A percentile compares a stretch with the other conserved stretches of the same genome.
phyloP scores from a whole-genome alignment of 805 yeast genomes.

The Kodamaea lidongshanica region DNA sequence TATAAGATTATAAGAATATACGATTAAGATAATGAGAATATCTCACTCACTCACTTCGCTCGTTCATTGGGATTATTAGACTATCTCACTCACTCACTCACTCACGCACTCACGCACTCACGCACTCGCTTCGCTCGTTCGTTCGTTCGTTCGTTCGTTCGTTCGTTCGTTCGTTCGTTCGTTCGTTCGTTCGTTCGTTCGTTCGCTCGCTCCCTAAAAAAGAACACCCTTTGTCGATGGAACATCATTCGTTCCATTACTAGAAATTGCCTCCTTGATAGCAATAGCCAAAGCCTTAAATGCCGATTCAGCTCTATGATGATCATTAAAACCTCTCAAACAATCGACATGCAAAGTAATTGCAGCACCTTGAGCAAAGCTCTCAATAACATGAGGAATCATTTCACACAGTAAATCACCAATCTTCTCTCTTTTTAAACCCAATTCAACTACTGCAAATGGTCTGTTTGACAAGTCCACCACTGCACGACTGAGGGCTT shows the following conservation, averaged over 20 bases:
- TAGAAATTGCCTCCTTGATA: constrained; percentile 73
- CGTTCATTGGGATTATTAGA: too few species aligned
- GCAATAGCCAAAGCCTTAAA: constrained; percentile 96
- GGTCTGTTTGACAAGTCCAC: constrained; percentile 93
- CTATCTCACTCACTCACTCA: too few species aligned
- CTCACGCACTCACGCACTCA: too few species aligned
- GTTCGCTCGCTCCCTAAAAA: too few species aligned
- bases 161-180: too few species aligned
- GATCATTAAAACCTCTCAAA: constrained; percentile 89
- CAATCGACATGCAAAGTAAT: constrained; percentile 93
- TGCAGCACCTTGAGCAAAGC: constrained; percentile 89
- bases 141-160: too few species aligned
- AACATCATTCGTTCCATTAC: constrained; percentile 82
- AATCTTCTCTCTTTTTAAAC: constrained; percentile 84
- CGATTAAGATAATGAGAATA: too few species aligned
- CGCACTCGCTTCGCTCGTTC: too few species aligned
- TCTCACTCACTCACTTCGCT: too few species aligned
- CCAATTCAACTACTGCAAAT: constrained; percentile 81
- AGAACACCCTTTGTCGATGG: constrained; percentile 97
- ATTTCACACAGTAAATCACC: constrained; percentile 92
- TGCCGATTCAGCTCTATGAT: constrained; percentile 93
- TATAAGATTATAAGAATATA: too few species aligned
- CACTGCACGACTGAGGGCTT: constrained; percentile 93
- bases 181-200: too few species aligned
- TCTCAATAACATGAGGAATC: constrained; percentile 95